phyloP scores from a whole-genome alignment of 768 basidiomycete genomes.

The Rhodosporidiobolus sp. region DNA sequence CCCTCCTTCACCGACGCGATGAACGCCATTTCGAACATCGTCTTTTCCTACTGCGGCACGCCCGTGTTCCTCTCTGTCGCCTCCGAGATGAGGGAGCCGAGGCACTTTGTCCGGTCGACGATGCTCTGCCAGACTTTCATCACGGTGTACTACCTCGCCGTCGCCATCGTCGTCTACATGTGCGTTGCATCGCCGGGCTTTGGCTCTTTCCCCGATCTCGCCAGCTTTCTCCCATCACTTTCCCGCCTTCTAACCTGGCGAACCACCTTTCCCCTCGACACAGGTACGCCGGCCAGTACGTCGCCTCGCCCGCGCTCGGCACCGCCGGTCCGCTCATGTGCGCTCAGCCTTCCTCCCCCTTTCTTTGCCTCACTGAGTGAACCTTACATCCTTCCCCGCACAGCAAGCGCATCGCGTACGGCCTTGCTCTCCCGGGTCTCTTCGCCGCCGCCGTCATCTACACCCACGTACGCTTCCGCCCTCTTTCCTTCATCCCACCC shows the following conservation, averaged over 20 bases:
- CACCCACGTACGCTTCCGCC: neutral
- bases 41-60: conserved; percentile 27
- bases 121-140: conserved; percentile 42
- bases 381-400: no score
- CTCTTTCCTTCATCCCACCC: no score
- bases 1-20: neutral
- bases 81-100: conserved; percentile 38
- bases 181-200: no score
- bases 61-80: conserved; percentile 29
- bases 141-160: conserved; percentile 38
- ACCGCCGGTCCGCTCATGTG: conserved; percentile 44
- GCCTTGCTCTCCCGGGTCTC: conserved; percentile 42
- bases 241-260: neutral
- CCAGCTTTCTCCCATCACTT: no score
- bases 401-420: conserved; percentile 26
- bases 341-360: conserved; percentile 38
- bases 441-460: conserved; percentile 31
- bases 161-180: conserved; percentile 43
- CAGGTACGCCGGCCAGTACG: neutral
- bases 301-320: conserved; percentile 46
- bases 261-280: conserved; percentile 35
- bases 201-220: no score
- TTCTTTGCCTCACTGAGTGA: conserved; percentile 27
- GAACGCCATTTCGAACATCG: neutral
- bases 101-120: conserved; percentile 43